Evolutionary conservation across 306 rosid species (phyloP).

Genomic region (Medicago truncatula): MtrunA17r5.0-ANR NC_053048.1:26753501-26754000

Average conservation of each 20-base stretch:
- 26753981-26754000: slow-evolving; percentile 43
- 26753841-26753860: neutral
- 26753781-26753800: neutral
- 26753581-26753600: neutral
- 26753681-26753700: too few species aligned
- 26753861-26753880: slow-evolving; percentile 14
- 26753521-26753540: neutral
- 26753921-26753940: slow-evolving; percentile 41
- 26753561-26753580: neutral
- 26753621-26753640: slow-evolving; percentile 54
- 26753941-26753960: slow-evolving; percentile 34
- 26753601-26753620: slow-evolving; percentile 16
- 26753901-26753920: neutral
- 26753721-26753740: too few species aligned
- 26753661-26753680: too few species aligned
- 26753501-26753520: neutral
- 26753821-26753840: slow-evolving; percentile 50
- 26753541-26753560: slow-evolving; percentile 27
- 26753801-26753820: slow-evolving; percentile 22
- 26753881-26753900: slow-evolving; percentile 45
- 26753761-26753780: too few species aligned
- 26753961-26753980: slow-evolving; percentile 20
- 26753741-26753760: too few species aligned
- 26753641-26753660: neutral
- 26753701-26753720: too few species aligned